Percentiles rank a stretch among this genome's conserved stretches.
phyloP scores from a whole-genome alignment of 2,329 filamentous ascomycete species.

The Emmonsia crescens region DNA sequence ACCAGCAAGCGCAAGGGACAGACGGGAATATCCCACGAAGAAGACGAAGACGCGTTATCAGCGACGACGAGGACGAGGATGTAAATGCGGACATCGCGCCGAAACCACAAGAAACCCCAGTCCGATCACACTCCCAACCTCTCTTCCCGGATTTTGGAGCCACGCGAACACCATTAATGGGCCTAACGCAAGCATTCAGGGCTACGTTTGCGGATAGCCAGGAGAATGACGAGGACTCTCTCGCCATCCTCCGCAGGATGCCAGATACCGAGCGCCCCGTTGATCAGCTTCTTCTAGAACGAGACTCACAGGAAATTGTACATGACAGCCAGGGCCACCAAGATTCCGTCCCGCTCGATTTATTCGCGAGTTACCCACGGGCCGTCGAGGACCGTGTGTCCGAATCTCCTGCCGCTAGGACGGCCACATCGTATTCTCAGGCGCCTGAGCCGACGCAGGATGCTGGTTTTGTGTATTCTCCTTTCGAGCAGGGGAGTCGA shows the following conservation, averaged over 20 bases:
- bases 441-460: slow-evolving; percentile 72
- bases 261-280: slow-evolving; percentile 48
- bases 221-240: slow-evolving; percentile 36
- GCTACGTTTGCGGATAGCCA: slow-evolving; percentile 67
- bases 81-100: slow-evolving; percentile 28
- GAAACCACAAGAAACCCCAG: slow-evolving; percentile 24
- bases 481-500: slow-evolving; percentile 54
- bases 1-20: slow-evolving; percentile 29
- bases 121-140: slow-evolving; percentile 32
- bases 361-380: slow-evolving; percentile 33
- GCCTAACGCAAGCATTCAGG: slow-evolving; percentile 81
- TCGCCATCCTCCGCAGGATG: slow-evolving; percentile 40
- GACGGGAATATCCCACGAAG: slow-evolving; percentile 35
- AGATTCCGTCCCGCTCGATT: slow-evolving; percentile 29
- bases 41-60: slow-evolving; percentile 50
- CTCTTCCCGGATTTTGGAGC: slow-evolving; percentile 56
- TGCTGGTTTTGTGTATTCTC: slow-evolving; percentile 60
- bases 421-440: slow-evolving; percentile 55
- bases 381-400: slow-evolving; percentile 23
- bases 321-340: slow-evolving; percentile 45
- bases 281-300: slow-evolving; percentile 48
- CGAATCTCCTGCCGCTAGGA: slow-evolving; percentile 26
- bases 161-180: slow-evolving; percentile 40
- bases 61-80: slow-evolving; percentile 55
- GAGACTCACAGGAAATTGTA: slow-evolving; percentile 51